Evolutionary conservation across 192 early-diverging fungal genomes (phyloP), one percentile per base, ranked within the genome.

Genomic region (Coemansia sp.): DNA sequence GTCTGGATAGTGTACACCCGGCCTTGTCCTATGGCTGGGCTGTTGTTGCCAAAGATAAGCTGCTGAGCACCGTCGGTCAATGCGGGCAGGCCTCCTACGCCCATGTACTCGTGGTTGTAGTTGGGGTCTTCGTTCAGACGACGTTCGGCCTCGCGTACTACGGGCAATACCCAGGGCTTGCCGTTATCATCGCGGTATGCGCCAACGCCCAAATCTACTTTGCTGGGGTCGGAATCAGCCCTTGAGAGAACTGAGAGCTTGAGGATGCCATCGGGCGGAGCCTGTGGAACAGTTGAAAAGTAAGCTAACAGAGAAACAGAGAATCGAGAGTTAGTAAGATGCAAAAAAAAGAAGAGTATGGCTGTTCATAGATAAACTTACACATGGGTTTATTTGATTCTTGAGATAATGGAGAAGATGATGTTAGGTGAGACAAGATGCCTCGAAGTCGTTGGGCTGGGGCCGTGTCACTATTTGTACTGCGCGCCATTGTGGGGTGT

Each of bases 121-220:
- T 55, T 74, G 12, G 89, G 78, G 75, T 97, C 90, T 22, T 88
- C 72, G 39, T 90, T 74, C 39, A 98, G 73, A 40, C 86, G 86
- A 38, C 84, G 73, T 79, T 97, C 92, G 49, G 94, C 96, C 92
- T 96, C 96, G 71, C 85, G 87, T 20, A 99, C 96, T 27, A 95
- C 95, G 16, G 95, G 95, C 10, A 99, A 89, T 5, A 97, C 86
- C 92, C 94, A 99, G 27, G 97, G 97, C 84, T 97, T 94, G 70
- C 95, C 92, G 4, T 91, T 75, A 71, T 97, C 90, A 72, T 92
- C 92, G 64, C 97, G 88, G 85, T 97, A 99, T 16, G 97, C 97
- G 62, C 97, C 97, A 7, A 99, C 94, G 72, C 95, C 94, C 24
- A 99, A 77, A 79, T 97, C 98, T 31, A 99, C 90, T 85, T 97